Conservation (phyloP, 768 basidiomycete genomes). For the Hygrophoropsis aurantiaca region DNA sequence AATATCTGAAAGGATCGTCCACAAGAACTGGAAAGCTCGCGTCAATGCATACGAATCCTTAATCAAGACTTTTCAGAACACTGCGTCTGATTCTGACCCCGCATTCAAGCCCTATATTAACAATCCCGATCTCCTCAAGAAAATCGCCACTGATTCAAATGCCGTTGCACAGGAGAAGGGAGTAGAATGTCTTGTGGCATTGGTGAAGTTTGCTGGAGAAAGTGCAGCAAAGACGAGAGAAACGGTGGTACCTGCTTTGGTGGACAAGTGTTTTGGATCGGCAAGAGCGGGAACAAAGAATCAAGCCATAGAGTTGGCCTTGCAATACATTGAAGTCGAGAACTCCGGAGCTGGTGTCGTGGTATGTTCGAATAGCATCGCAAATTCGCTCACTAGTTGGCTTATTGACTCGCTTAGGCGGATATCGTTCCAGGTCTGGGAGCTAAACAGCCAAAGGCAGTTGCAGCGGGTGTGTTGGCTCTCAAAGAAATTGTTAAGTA, state of each 20-base stretch:
- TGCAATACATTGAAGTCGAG: constrained; percentile 93
- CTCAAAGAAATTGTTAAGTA: constrained; percentile 86
- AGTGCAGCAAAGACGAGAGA: constrained; percentile 78
- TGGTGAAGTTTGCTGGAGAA: constrained; percentile 93
- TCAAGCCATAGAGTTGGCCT: constrained; percentile 79
- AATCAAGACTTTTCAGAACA: constrained; percentile 82
- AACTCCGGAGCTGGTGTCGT: constrained; percentile 85
- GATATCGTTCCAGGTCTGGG: constrained; percentile 82
- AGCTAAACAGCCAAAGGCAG: constrained; percentile 94
- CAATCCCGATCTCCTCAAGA: constrained; percentile 78
- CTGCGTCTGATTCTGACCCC: constrained; percentile 91
- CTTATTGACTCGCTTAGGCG: constrained; percentile 40
- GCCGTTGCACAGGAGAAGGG: constrained; percentile 99
- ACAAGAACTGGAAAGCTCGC: constrained; percentile 99
- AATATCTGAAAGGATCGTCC: constrained; percentile 76
- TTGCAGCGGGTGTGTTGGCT: constrained; percentile 73
- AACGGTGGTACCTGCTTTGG: constrained; percentile 82
- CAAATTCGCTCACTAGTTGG: no score
- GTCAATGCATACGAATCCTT: constrained; percentile 89
- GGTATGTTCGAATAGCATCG: constrained; percentile 52
- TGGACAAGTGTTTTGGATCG: constrained; percentile 95
- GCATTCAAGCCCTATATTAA: constrained; percentile 88
- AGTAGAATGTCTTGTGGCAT: constrained; percentile 80
- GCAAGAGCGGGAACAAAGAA: constrained; percentile 86
- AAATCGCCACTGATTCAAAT: constrained; percentile 86